A percentile compares a stretch with the other conserved stretches of the same genome.
These are phyloP conservation scores for Vicia faba DNA, from an alignment of 306 rosid genomes.

Conservation along the genomic window DNA sequence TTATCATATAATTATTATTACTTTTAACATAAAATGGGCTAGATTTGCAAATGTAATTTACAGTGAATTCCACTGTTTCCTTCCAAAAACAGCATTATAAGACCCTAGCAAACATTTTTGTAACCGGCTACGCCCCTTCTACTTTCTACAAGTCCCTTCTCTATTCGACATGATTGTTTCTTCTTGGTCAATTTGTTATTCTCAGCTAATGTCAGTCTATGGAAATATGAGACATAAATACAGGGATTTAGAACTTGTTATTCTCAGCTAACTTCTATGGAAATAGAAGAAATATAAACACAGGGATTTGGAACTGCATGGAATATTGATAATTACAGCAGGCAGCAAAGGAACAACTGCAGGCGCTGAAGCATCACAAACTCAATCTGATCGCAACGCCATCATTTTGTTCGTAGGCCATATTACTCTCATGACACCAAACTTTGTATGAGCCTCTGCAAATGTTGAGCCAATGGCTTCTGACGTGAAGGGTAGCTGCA, in stretches of 20 bases:
- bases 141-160: background rate
- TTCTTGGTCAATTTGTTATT: slow-evolving; percentile 4
- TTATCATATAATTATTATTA: too few species aligned
- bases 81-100: slow-evolving; percentile 20
- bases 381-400: slow-evolving; percentile 43
- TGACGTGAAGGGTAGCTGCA: slow-evolving; percentile 63
- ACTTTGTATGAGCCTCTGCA: slow-evolving; percentile 67
- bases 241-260: background rate
- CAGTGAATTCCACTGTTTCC: background rate
- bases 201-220: slow-evolving; percentile 25
- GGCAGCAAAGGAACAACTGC: slow-evolving; percentile 31
- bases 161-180: slow-evolving; percentile 4
- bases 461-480: slow-evolving; percentile 65
- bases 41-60: background rate
- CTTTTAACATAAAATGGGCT: background rate
- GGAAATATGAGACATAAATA: slow-evolving; percentile 13
- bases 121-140: background rate
- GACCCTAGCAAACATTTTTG: slow-evolving; percentile 6
- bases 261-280: background rate
- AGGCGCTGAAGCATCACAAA: slow-evolving; percentile 31
- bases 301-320: slow-evolving; percentile 1
- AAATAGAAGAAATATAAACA: background rate
- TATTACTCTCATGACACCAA: slow-evolving; percentile 75
- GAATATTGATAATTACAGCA: slow-evolving; percentile 13
- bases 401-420: slow-evolving; percentile 69